These are phyloP conservation scores for Candida suzukii DNA, from an alignment of 805 yeast species.

Conservation along the genomic window DNA sequence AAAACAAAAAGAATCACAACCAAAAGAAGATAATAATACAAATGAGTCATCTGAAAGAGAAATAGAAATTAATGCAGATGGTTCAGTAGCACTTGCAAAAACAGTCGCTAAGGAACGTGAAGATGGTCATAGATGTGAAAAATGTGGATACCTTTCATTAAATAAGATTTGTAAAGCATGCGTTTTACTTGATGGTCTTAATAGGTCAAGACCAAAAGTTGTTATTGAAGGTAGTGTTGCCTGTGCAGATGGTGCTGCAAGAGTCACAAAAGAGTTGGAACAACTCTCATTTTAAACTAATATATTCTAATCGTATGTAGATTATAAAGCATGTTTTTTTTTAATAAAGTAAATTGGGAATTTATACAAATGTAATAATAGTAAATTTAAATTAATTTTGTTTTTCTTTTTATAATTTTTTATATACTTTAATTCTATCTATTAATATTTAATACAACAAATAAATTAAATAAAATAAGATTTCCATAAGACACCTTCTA, in stretches of 20 bases:
- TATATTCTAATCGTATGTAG: background rate
- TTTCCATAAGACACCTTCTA: constrained; percentile 91
- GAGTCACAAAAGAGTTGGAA: constrained; percentile 54
- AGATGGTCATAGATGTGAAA: constrained; percentile 74
- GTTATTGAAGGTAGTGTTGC: constrained; percentile 41
- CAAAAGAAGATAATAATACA: constrained; percentile 27
- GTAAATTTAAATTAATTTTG: too few relatives aligned
- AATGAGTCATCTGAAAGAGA: constrained; percentile 24
- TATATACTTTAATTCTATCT: too few relatives aligned
- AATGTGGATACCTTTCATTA: constrained; percentile 88
- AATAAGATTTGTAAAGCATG: constrained; percentile 93
- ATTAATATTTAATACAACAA: too few relatives aligned
- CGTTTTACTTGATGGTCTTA: constrained; percentile 75
- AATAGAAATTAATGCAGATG: constrained; percentile 52
- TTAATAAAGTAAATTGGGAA: too few relatives aligned
- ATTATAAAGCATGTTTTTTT: too few relatives aligned
- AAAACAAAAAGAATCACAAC: too few relatives aligned
- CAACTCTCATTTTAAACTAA: constrained; percentile 25
- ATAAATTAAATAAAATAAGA: constrained; percentile 68
- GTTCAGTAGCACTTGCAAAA: constrained; percentile 43
- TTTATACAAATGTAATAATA: too few relatives aligned
- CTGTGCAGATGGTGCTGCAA: constrained; percentile 58
- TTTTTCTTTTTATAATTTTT: too few relatives aligned
- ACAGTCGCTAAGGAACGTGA: constrained; percentile 2
- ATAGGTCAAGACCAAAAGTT: constrained; percentile 63